Conservation (phyloP, 768 basidiomycete genomes). For the Rhodotorula sphaerocarpa region DNA sequence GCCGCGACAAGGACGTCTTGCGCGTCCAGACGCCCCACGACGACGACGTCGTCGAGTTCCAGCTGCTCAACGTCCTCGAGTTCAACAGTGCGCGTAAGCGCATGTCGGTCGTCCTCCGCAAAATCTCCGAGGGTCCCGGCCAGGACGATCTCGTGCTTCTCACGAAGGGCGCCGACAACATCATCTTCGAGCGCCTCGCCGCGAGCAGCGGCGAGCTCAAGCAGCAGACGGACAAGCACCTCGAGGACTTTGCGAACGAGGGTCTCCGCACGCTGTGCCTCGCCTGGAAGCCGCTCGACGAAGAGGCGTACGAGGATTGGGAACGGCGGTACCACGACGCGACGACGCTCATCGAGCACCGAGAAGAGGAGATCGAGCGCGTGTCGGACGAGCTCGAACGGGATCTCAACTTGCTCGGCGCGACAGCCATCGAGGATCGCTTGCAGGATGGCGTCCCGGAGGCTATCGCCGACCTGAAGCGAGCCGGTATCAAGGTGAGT, state of each 20-base stretch:
- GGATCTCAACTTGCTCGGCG: slow-evolving; percentile 80
- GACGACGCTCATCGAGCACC: slow-evolving; percentile 62
- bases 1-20: slow-evolving; percentile 84
- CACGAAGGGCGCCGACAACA: slow-evolving; percentile 97
- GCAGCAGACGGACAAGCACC: no score
- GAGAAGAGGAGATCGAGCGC: slow-evolving; percentile 69
- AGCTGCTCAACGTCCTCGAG: slow-evolving; percentile 77
- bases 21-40: slow-evolving; percentile 64
- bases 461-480: slow-evolving; percentile 81
- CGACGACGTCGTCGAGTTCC: slow-evolving; percentile 52
- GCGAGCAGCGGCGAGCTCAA: slow-evolving; percentile 98
- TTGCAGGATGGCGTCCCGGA: slow-evolving; percentile 93
- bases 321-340: slow-evolving; percentile 66
- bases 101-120: slow-evolving; percentile 94
- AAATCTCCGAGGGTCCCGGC: no score
- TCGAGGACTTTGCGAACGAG: slow-evolving; percentile 95
- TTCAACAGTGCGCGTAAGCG: slow-evolving; percentile 98
- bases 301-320: slow-evolving; percentile 67
- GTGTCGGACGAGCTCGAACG: slow-evolving; percentile 69
- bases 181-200: slow-evolving; percentile 93
- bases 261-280: slow-evolving; percentile 85
- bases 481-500: slow-evolving; percentile 96
- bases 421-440: slow-evolving; percentile 99
- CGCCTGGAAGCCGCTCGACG: slow-evolving; percentile 68
- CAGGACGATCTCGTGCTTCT: no score